Evolutionary conservation across 2,329 filamentous ascomycete genomes (phyloP).

Genomic region (Fusarium hainanense): DNA sequence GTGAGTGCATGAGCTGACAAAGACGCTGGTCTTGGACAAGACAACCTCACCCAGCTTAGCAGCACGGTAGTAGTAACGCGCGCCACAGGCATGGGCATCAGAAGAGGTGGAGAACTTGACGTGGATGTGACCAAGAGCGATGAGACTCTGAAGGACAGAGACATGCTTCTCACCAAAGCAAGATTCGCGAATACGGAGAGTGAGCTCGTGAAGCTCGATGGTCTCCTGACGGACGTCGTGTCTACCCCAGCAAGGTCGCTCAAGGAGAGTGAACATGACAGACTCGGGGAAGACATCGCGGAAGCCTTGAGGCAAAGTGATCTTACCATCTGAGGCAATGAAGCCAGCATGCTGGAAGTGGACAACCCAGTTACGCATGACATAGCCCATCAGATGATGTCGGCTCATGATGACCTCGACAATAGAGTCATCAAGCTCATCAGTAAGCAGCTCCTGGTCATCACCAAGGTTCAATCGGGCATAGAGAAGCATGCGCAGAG

Average conservation of each 20-base stretch:
- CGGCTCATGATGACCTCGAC: slow-evolving; percentile 44
- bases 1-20: slow-evolving; percentile 52
- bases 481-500: slow-evolving; percentile 51
- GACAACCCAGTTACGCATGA: slow-evolving; percentile 51
- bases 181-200: slow-evolving; percentile 50
- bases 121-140: slow-evolving; percentile 52
- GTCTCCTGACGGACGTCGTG: slow-evolving; percentile 38
- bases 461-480: slow-evolving; percentile 46
- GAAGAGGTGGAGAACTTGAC: slow-evolving; percentile 33
- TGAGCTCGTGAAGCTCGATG: slow-evolving; percentile 48
- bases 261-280: slow-evolving; percentile 51
- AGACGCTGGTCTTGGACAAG: slow-evolving; percentile 47
- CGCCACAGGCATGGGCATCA: slow-evolving; percentile 38
- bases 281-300: slow-evolving; percentile 52
- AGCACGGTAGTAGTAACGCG: slow-evolving; percentile 53
- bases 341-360: slow-evolving; percentile 52
- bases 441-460: slow-evolving; percentile 38
- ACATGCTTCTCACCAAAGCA: slow-evolving; percentile 52
- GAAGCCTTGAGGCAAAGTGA: slow-evolving; percentile 49
- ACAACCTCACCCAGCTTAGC: slow-evolving; percentile 48
- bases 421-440: slow-evolving; percentile 36
- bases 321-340: slow-evolving; percentile 42
- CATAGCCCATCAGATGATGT: slow-evolving; percentile 50
- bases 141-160: slow-evolving; percentile 52
- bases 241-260: slow-evolving; percentile 49